Base-by-base conservation (phyloP, 306 rosid genomes). In the Gastrolobium villosum region DNA sequence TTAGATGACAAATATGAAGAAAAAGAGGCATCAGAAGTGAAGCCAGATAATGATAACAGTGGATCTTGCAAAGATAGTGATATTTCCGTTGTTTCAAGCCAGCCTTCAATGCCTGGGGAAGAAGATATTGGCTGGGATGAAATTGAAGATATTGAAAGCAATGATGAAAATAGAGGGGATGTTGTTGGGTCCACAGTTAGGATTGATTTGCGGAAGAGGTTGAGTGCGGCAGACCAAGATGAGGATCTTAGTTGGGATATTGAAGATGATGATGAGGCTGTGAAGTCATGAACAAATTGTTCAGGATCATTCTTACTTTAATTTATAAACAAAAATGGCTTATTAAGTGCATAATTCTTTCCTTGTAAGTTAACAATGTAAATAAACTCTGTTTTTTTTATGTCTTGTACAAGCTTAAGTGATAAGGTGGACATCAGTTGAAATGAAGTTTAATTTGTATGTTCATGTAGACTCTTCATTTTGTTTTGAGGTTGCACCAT, bases 171-270 rank as follows among this genome's bases (percentile, higher is more conserved):
- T 44, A 91, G 74, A 81, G 93, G 74, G 45, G 90, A 84, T 44
- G 76, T 59, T 60, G 79, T 7, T 50, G 88, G 78, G 53, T 81
- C 81, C 5, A 28, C 86, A 1, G 75, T 65, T 56, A 86, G 80
- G 78, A 45, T 75, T 77, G 90, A 88, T 85, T 79, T 91, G 85
- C 86, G 55, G n/a, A 91, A 87, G 89, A 81, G 87, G 75, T 54
- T 83, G 73, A 73, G 76, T 40, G 55, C 78, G 10, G 89, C 83
- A 0, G 96, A 88, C 30, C 90, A 91, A 61, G 98, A 90, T 54
- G 97, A 90, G 80, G 97, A 92, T 84, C 88, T 92, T 70, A 92
- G 88, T 80, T 95, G 99, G 99, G 98, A 95, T 65, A 79, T 84
- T 61, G 97, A 92, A 79, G 98, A 91, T 26, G 90, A 86, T 28